Evolutionary conservation across 2,329 filamentous ascomycete genomes (phyloP).

Genomic region (Calonectria pseudoreteaudii): DNA sequence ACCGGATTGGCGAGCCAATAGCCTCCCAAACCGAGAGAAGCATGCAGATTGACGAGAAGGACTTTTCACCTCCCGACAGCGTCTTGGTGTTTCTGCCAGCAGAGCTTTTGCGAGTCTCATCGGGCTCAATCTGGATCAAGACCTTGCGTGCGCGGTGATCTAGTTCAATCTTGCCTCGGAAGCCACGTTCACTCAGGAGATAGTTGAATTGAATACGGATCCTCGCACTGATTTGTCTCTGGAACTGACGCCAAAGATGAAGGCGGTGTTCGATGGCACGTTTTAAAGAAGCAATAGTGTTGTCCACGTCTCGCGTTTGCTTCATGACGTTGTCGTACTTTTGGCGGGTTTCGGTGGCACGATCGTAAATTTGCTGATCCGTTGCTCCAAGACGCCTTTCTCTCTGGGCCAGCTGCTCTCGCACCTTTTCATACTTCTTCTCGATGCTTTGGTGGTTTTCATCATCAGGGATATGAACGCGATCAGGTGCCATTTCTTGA

Average conservation of each 20-base stretch:
- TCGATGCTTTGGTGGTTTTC: slow-evolving; percentile 71
- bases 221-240: slow-evolving; percentile 85
- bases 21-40: slow-evolving; percentile 96
- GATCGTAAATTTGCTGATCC: slow-evolving; percentile 72
- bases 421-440: slow-evolving; percentile 65
- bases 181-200: slow-evolving; percentile 88
- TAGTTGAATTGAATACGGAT: slow-evolving; percentile 90
- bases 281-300: slow-evolving; percentile 60
- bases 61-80: slow-evolving; percentile 95
- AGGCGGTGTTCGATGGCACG: slow-evolving; percentile 76
- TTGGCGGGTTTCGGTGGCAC: slow-evolving; percentile 54
- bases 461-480: slow-evolving; percentile 72
- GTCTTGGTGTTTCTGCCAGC: slow-evolving; percentile 89
- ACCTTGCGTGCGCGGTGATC: slow-evolving; percentile 82
- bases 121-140: slow-evolving; percentile 80
- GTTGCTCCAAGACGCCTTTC: slow-evolving; percentile 70
- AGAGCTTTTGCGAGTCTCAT: slow-evolving; percentile 75
- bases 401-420: slow-evolving; percentile 68
- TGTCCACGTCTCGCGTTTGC: slow-evolving; percentile 53
- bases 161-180: slow-evolving; percentile 83
- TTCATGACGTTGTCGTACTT: slow-evolving; percentile 58
- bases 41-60: slow-evolving; percentile 95
- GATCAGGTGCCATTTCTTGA: slow-evolving; percentile 60
- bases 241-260: slow-evolving; percentile 83
- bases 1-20: slow-evolving; percentile 95